phyloP scores from a whole-genome alignment of 2,329 filamentous ascomycete genomes.

The Beauveria sp. region DNA sequence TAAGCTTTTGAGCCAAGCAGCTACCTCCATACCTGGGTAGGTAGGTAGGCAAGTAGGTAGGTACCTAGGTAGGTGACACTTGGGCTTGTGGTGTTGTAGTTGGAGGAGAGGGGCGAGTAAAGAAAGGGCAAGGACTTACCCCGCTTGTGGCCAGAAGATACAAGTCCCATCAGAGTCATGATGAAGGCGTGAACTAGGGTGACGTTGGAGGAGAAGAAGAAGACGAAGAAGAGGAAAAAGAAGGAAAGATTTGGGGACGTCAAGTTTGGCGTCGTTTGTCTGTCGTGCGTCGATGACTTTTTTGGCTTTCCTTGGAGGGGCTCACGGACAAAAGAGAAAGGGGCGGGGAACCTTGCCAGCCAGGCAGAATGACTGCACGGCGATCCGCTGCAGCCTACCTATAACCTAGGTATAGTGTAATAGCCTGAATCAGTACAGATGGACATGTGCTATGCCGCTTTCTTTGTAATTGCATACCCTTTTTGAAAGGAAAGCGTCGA shows the following conservation, averaged over 20 bases:
- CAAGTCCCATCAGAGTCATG: constrained; percentile 8
- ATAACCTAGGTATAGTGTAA: no score
- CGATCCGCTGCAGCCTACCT: no score
- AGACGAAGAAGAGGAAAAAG: neutral
- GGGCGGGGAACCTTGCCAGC: neutral
- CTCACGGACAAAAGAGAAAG: neutral
- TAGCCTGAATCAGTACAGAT: no score
- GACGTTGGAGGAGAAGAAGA: neutral
- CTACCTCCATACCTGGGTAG: neutral
- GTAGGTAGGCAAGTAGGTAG: neutral
- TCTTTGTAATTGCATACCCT: neutral
- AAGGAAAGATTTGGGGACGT: neutral
- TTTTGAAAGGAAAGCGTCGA: neutral
- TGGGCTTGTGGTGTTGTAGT: neutral
- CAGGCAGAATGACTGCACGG: no score
- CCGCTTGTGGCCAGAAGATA: constrained; percentile 1
- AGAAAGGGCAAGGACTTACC: neutral
- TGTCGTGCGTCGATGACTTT: neutral
- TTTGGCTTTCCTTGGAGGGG: neutral
- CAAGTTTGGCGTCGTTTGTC: neutral
- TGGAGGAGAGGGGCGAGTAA: neutral
- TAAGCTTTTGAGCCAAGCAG: neutral
- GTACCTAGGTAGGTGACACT: neutral
- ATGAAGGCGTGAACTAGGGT: neutral
- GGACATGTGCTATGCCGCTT: no score